Base-by-base conservation (phyloP, 192 early-diverging fungal species). In the Backusella liffmaniae region DNA sequence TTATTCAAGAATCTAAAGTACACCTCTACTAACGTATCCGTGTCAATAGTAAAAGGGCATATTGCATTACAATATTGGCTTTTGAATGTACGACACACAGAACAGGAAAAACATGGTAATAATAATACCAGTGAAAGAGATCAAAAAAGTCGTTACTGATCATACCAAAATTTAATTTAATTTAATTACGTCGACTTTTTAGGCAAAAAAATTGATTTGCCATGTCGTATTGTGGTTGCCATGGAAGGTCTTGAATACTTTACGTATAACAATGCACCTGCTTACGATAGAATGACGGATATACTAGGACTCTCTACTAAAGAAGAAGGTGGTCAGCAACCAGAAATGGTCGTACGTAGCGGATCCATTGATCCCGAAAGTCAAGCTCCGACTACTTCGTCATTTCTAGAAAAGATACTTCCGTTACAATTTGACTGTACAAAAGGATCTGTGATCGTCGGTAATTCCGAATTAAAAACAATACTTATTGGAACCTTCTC, bases 241-340 rank as follows among this genome's bases (percentile, higher is more conserved):
- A 66, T 94, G 5, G 89, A 94, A 35, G 94, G 94, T 9, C 72
- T 93, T 5, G 94, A 95, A 70, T 90, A 88, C 84, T 94, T 94
- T 79, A 88, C 92, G 46, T 95, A 94, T 84, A 95, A 95, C 70
- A 85, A 92, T 72, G 86, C 90, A 30, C 84, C 90, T 6, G 92
- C 90, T 4, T 95, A 94, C 73, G 88, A 91, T 44, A 76, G 78
- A 21, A 75, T 94, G 37, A 76, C 82, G 36, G 68, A 78, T 29
- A 80, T 87, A 8, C 59, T 91, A 5, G 83, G 80, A 0, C 32
- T 84, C 30, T 71, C 70, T 2, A 81, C 73, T 67, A 73, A 82
- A 0, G 70, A n/a, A 29, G 23, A 26, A 29, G 56, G 56, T 29
- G 29, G 26, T 16, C 9, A 49, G 26, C 23, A 9, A 49, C 29